phyloP scores from a whole-genome alignment of 2,329 filamentous ascomycete species.

The Ophiostoma ips region DNA sequence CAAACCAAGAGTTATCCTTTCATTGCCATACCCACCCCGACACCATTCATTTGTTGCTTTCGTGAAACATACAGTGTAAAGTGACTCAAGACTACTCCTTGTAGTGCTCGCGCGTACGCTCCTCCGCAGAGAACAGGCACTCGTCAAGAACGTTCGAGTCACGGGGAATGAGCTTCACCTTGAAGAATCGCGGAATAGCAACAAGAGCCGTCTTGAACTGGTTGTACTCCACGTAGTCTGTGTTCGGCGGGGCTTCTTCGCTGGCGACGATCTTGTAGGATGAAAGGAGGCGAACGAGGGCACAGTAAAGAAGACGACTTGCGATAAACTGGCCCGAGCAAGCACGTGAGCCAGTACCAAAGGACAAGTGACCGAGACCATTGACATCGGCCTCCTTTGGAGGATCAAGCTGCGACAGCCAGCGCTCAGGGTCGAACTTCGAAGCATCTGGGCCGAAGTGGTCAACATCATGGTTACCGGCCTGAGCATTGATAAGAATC shows the following conservation, averaged over 20 bases:
- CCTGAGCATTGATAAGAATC: constrained; percentile 69
- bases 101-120: constrained; percentile 10
- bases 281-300: constrained; percentile 37
- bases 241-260: constrained; percentile 44
- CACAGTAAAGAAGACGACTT: constrained; percentile 48
- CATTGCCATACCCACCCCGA: too few relatives aligned
- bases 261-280: constrained; percentile 37
- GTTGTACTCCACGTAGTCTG: constrained; percentile 14
- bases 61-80: not conserved
- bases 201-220: constrained; percentile 12
- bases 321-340: constrained; percentile 50
- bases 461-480: constrained; percentile 54
- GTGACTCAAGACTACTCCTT: constrained; percentile 7
- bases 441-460: constrained; percentile 49
- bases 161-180: constrained; percentile 12
- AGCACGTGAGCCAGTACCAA: constrained; percentile 49
- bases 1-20: too few relatives aligned
- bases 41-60: too few relatives aligned
- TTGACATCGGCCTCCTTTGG: constrained; percentile 6
- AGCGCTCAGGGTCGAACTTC: constrained; percentile 57
- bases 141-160: constrained; percentile 3
- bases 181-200: constrained; percentile 12
- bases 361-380: constrained; percentile 48
- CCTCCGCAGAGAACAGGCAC: constrained; percentile 5
- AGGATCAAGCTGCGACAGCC: constrained; percentile 27